Conservation (phyloP, 2,329 filamentous ascomycete species). For the Neodidymelliopsis sp. region DNA sequence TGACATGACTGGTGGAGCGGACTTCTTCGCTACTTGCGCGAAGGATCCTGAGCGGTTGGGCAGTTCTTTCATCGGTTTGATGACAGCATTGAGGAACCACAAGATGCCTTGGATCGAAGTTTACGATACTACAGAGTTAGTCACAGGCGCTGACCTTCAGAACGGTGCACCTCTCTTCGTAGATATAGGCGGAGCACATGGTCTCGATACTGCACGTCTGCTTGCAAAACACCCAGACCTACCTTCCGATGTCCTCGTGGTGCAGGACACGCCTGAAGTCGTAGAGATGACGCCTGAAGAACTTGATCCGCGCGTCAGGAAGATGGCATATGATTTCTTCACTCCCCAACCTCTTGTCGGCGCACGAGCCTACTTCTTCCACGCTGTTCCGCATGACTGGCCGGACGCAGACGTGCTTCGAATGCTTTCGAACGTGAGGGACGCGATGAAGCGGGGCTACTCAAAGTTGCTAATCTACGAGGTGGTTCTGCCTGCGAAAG, state of each 20-base stretch:
- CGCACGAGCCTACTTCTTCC: conserved; percentile 45
- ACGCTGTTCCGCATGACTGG: conserved; percentile 51
- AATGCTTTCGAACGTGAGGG: conserved; percentile 20
- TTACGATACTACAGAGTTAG: conserved; percentile 12
- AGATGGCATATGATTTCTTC: conserved; percentile 38
- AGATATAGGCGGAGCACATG: conserved; percentile 18
- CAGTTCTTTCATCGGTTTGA: conserved; percentile 12
- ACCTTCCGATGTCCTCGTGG: conserved; percentile 1
- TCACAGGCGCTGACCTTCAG: conserved; percentile 2
- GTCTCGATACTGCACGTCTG: conserved; percentile 9
- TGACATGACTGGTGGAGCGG: conserved; percentile 8
- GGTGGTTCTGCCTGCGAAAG: conserved; percentile 10
- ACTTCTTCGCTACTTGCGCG: conserved; percentile 17
- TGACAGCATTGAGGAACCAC: conserved; percentile 12
- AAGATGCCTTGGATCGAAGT: conserved; percentile 20
- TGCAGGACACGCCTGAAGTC: conserved; percentile 18
- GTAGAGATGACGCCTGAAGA: conserved; percentile 5
- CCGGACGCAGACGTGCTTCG: conserved; percentile 28
- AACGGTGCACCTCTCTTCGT: conserved; percentile 7
- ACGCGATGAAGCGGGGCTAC: conserved; percentile 22
- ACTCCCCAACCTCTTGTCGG: conserved; percentile 33
- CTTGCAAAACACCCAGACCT: conserved; percentile 9
- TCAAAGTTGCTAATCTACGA: conserved; percentile 19
- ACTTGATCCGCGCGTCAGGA: conserved; percentile 4
- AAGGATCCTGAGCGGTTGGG: conserved; percentile 12